Conservation (phyloP, 106 monocot species). For the Cymbidium sinense region DNA sequence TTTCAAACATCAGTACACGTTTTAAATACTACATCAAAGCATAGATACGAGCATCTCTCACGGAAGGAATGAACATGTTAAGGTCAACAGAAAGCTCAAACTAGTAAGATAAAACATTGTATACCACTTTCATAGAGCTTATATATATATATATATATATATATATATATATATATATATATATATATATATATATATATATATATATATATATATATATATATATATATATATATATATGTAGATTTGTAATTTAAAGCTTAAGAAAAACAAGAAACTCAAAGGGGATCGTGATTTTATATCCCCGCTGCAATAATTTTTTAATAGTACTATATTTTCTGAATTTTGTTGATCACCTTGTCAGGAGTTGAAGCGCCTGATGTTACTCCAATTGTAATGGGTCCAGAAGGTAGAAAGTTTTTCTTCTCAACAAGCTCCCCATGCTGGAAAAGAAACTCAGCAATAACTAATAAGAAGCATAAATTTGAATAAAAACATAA, state of each 20-base stretch:
- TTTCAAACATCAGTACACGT: too few species aligned
- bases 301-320: background rate
- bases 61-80: too few species aligned
- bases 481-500: background rate
- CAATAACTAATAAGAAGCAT: background rate
- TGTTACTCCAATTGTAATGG: slow-evolving; percentile 69
- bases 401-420: slow-evolving; percentile 58
- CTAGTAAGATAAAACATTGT: background rate
- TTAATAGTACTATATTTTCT: background rate
- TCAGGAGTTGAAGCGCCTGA: slow-evolving; percentile 87
- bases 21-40: too few species aligned
- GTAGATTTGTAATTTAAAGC: background rate
- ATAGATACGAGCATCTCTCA: too few species aligned
- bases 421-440: slow-evolving; percentile 77
- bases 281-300: background rate
- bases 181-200: too few species aligned
- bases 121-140: background rate
- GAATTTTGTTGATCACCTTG: slow-evolving; percentile 37
- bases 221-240: too few species aligned
- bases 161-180: too few species aligned
- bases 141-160: too few species aligned
- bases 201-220: too few species aligned
- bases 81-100: too few species aligned
- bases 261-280: slow-evolving; percentile 1
- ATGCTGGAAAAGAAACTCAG: slow-evolving; percentile 33